phyloP scores from a whole-genome alignment of 1,139 yeast species.

The Kazachstania sp. region DNA sequence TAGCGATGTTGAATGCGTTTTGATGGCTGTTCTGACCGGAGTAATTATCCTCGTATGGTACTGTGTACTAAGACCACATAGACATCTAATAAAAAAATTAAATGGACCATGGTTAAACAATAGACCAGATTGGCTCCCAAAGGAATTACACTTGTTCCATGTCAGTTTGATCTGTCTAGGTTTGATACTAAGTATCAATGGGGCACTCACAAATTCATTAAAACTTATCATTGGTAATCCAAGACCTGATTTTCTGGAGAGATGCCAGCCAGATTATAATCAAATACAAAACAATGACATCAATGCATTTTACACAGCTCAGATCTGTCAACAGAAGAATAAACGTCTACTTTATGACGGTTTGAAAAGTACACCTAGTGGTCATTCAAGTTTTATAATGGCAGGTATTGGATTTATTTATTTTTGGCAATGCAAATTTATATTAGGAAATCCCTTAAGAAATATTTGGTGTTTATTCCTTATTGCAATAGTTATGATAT shows the following conservation, averaged over 20 bases:
- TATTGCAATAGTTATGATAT: constrained; percentile 22
- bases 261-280: constrained; percentile 8
- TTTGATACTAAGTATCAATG: constrained; percentile 18
- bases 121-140: constrained; percentile 7
- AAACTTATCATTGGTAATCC: constrained; percentile 23
- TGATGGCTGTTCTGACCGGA: constrained; percentile 18
- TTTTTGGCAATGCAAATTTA: constrained; percentile 20
- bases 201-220: constrained; percentile 21
- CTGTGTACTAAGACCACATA: constrained; percentile 15
- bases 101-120: constrained; percentile 8
- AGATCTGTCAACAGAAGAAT: constrained; percentile 17
- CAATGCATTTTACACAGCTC: constrained; percentile 9
- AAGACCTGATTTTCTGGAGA: constrained; percentile 23
- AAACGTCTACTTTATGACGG: constrained; percentile 22
- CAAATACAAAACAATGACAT: constrained; percentile 1
- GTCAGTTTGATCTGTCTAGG: constrained; percentile 18
- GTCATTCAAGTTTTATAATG: constrained; percentile 26
- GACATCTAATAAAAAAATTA: constrained; percentile 9
- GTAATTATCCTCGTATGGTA: constrained; percentile 14
- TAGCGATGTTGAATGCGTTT: constrained; percentile 17
- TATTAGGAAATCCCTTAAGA: constrained; percentile 10
- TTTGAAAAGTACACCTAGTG: constrained; percentile 28
- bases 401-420: constrained; percentile 22
- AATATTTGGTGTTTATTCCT: constrained; percentile 24
- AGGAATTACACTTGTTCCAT: constrained; percentile 19